These are phyloP conservation scores for Trametes polyzona DNA, from an alignment of 1,284 basidiomycete species.

Conservation along the genomic window DNA sequence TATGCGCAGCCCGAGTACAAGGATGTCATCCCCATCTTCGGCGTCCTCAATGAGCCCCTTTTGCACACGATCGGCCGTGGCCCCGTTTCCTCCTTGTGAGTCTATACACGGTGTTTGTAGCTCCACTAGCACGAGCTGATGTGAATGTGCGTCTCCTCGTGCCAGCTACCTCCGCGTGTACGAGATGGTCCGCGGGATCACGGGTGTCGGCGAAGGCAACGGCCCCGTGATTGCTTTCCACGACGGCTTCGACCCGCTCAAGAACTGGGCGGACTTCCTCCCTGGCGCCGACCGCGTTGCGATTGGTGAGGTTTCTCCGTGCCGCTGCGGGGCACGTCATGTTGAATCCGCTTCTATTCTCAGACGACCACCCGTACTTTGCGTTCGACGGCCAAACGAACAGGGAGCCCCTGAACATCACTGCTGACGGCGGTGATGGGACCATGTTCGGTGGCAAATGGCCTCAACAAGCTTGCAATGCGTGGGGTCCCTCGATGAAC, in stretches of 20 bases:
- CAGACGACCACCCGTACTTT: conserved; percentile 49
- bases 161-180: conserved; percentile 60
- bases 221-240: conserved; percentile 60
- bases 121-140: background rate
- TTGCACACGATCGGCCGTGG: conserved; percentile 42
- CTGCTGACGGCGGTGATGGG: conserved; percentile 35
- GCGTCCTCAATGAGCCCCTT: conserved; percentile 46
- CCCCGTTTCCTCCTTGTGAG: conserved; percentile 42
- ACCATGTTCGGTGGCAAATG: conserved; percentile 37
- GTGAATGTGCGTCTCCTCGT: conserved; percentile 50
- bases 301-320: too few species aligned
- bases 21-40: conserved; percentile 53
- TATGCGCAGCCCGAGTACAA: conserved; percentile 49
- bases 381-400: conserved; percentile 44
- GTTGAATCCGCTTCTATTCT: too few species aligned
- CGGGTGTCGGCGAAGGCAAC: conserved; percentile 57
- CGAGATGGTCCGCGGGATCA: conserved; percentile 58
- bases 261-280: conserved; percentile 53
- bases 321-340: too few species aligned
- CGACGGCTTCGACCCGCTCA: conserved; percentile 45
- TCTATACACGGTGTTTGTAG: background rate
- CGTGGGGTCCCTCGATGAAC: conserved; percentile 59
- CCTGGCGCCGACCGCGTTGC: conserved; percentile 57
- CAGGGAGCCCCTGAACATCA: conserved; percentile 37
- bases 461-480: conserved; percentile 46